phyloP scores from a whole-genome alignment of 495 filamentous ascomycete genomes.

The Paragyromitra xinjiangensis region DNA sequence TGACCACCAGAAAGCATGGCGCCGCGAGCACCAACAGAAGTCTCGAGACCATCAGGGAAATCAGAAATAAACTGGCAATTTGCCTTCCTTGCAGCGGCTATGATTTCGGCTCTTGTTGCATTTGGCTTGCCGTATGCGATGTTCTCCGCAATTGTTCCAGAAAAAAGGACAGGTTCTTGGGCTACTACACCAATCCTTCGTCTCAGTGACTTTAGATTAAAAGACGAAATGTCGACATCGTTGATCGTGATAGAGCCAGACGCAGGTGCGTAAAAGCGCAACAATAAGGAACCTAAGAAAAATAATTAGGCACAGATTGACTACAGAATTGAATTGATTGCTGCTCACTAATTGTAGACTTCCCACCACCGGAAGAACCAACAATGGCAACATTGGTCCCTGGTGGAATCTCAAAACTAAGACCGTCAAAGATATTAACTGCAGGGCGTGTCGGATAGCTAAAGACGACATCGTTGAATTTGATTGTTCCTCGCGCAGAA shows the following conservation, averaged over 20 bases:
- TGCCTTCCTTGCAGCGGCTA: slow-evolving; percentile 87
- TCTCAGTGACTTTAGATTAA: slow-evolving; percentile 95
- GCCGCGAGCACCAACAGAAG: slow-evolving; percentile 88
- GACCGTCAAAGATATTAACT: slow-evolving; percentile 85
- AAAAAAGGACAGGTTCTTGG: slow-evolving; percentile 96
- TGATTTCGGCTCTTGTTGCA: slow-evolving; percentile 81
- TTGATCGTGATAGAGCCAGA: slow-evolving; percentile 82
- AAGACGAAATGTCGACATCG: slow-evolving; percentile 78
- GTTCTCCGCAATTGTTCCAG: slow-evolving; percentile 94
- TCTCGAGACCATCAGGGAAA: slow-evolving; percentile 95
- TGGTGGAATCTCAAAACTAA: slow-evolving; percentile 89
- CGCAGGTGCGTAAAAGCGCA: slow-evolving; percentile 89
- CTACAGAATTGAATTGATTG: not conserved
- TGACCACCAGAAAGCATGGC: slow-evolving; percentile 95
- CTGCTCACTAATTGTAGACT: slow-evolving; percentile 76
- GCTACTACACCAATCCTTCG: slow-evolving; percentile 93
- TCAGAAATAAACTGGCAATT: slow-evolving; percentile 97
- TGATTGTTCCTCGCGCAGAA: slow-evolving; percentile 85
- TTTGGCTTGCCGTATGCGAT: slow-evolving; percentile 89
- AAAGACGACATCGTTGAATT: slow-evolving; percentile 84
- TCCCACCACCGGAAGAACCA: slow-evolving; percentile 92
- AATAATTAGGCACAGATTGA: not conserved
- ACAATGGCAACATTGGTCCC: slow-evolving; percentile 96
- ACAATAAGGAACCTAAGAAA: slow-evolving; percentile 71
- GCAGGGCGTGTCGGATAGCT: slow-evolving; percentile 91